Evolutionary conservation across 768 basidiomycete genomes (phyloP).

Genomic region (Lentinula boryana): DNA sequence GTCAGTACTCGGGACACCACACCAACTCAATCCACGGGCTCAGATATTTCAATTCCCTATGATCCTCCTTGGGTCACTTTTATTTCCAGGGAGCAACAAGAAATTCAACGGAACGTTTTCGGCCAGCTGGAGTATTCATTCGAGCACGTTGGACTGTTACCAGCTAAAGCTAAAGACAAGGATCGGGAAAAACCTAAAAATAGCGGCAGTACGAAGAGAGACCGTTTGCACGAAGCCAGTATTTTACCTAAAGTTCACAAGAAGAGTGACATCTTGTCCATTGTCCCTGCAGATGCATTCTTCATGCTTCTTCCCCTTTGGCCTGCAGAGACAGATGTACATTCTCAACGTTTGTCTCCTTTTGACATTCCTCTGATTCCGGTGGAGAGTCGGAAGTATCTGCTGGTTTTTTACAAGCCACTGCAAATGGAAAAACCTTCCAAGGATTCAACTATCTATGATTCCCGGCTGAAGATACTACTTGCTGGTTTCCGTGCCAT

Average conservation of each 20-base stretch:
- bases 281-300: background rate
- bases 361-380: background rate
- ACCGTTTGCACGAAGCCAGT: background rate
- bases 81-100: background rate
- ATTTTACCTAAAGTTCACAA: background rate
- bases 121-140: constrained; percentile 3
- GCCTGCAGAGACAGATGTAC: constrained; percentile 4
- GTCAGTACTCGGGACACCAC: background rate
- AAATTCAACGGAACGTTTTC: background rate
- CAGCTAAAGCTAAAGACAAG: background rate
- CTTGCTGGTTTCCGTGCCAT: constrained; percentile 43
- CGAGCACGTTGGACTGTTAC: constrained; percentile 5
- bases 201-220: background rate
- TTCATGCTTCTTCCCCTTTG: constrained; percentile 7
- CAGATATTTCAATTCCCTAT: background rate
- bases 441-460: background rate
- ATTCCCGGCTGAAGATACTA: constrained; percentile 15
- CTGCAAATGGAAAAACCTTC: background rate
- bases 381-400: background rate
- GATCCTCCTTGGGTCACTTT: constrained; percentile 1
- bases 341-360: background rate
- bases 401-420: constrained; percentile 3
- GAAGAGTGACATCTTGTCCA: constrained; percentile 1
- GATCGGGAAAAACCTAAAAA: background rate
- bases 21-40: background rate